Conservation (phyloP, 2,329 filamentous ascomycete genomes). For the Hypoxylon sp. region DNA sequence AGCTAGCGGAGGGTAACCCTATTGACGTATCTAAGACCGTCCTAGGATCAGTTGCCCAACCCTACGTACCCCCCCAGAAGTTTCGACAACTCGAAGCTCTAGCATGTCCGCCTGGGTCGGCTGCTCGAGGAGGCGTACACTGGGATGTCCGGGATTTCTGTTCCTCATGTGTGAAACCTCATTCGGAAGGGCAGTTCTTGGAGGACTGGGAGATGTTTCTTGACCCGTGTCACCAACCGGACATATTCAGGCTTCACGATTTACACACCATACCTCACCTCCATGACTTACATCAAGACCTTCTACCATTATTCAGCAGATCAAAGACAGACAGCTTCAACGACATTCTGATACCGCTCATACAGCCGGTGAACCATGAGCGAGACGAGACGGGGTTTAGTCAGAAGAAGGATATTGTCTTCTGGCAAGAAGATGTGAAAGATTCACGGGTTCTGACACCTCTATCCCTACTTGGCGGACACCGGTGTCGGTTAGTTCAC, state of each 20-base stretch:
- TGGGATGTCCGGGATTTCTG: slow-evolving; percentile 78
- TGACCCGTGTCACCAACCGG: slow-evolving; percentile 82
- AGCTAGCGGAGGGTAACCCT: slow-evolving; percentile 12
- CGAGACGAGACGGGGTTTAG: slow-evolving; percentile 66
- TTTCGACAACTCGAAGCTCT: slow-evolving; percentile 57
- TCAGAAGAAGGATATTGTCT: slow-evolving; percentile 75
- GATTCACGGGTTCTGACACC: slow-evolving; percentile 65
- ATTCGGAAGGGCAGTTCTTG: slow-evolving; percentile 78
- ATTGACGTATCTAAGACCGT: slow-evolving; percentile 10
- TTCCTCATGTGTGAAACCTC: slow-evolving; percentile 71
- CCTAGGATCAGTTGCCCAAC: slow-evolving; percentile 22
- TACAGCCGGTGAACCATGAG: slow-evolving; percentile 63
- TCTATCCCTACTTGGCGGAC: slow-evolving; percentile 76
- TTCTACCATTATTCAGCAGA: slow-evolving; percentile 83
- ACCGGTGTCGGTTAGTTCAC: slow-evolving; percentile 79
- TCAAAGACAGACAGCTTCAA: slow-evolving; percentile 80
- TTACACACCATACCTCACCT: slow-evolving; percentile 77
- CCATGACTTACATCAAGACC: slow-evolving; percentile 72
- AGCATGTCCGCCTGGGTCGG: slow-evolving; percentile 75
- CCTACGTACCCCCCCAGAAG: slow-evolving; percentile 47
- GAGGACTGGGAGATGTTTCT: slow-evolving; percentile 75
- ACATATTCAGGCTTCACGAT: slow-evolving; percentile 80
- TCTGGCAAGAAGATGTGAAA: slow-evolving; percentile 81
- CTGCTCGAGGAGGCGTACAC: slow-evolving; percentile 69
- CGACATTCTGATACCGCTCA: slow-evolving; percentile 82